A percentile compares a stretch with the other conserved stretches of the same genome.
Conservation (phyloP, 805 yeast species). For the Pichia ethanolica region DNA sequence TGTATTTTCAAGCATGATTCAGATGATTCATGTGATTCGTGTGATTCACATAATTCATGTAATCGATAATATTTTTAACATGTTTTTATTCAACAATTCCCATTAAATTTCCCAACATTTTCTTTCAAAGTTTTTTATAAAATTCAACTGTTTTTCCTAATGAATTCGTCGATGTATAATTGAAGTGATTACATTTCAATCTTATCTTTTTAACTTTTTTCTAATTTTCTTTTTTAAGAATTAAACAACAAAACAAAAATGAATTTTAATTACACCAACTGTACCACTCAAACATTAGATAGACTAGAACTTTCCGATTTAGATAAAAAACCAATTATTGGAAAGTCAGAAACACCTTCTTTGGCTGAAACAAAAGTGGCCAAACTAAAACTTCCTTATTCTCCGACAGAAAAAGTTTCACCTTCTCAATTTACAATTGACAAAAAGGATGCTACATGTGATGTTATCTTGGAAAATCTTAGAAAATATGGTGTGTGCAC, state of each 20-base stretch:
- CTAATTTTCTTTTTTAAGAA: neutral
- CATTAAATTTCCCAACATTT: too few relatives aligned
- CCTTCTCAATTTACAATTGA: conserved; percentile 1
- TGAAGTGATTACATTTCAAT: too few relatives aligned
- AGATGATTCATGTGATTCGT: too few relatives aligned
- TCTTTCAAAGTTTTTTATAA: too few relatives aligned
- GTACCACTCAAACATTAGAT: conserved; percentile 5
- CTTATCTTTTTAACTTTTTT: too few relatives aligned
- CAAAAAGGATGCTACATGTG: conserved; percentile 6
- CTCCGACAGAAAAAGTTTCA: neutral
- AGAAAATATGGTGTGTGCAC: conserved; percentile 6
- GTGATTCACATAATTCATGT: too few relatives aligned
- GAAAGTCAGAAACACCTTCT: conserved; percentile 3
- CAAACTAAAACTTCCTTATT: neutral
- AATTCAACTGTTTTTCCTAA: too few relatives aligned
- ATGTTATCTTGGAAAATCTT: neutral
- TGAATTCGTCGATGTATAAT: too few relatives aligned
- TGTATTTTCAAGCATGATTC: too few relatives aligned
- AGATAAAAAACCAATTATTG: neutral
- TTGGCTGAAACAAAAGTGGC: conserved; percentile 5
- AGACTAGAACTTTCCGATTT: neutral
- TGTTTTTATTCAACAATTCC: too few relatives aligned
- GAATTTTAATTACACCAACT: neutral
- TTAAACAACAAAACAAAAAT: neutral
- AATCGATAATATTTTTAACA: too few relatives aligned